Conservation (phyloP, 202 grass and related monocot genomes). For the Zoysia matrella region DNA sequence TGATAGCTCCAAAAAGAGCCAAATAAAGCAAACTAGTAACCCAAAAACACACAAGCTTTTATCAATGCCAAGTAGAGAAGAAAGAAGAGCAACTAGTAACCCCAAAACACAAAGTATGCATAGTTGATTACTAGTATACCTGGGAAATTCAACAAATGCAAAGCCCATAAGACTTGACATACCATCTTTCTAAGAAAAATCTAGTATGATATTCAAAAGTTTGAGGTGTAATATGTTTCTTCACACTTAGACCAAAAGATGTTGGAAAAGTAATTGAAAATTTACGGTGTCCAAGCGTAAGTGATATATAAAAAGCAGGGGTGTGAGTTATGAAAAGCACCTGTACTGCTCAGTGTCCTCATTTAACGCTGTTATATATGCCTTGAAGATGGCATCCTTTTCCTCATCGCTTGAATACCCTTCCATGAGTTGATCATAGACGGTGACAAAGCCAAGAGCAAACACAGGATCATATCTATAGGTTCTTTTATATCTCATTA, state of each 20-base stretch:
- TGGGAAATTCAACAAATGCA: conserved; percentile 20
- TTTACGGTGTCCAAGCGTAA: not conserved
- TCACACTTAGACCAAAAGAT: conserved; percentile 14
- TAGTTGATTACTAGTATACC: not conserved
- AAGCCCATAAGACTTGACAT: not conserved
- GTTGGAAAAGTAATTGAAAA: conserved; percentile 4
- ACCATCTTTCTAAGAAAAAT: not conserved
- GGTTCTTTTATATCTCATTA: no score
- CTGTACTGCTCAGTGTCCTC: conserved; percentile 79
- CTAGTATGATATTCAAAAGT: not conserved
- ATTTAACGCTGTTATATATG: no score
- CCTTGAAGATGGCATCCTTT: no score
- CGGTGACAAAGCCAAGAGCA: no score
- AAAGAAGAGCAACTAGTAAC: conserved; percentile 32
- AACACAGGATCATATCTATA: no score
- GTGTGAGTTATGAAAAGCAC: conserved; percentile 45
- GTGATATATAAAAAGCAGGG: conserved; percentile 24
- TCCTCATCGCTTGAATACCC: no score
- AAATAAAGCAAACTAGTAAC: conserved; percentile 21
- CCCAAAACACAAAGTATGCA: conserved; percentile 26
- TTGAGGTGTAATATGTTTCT: conserved; percentile 2
- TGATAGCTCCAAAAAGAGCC: conserved; percentile 29
- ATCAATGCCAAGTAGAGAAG: conserved; percentile 6
- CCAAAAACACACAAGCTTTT: not conserved
- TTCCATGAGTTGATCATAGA: no score